These are phyloP conservation scores for Fusarium ambrosium DNA, from an alignment of 2,329 filamentous ascomycete genomes.

Conservation along the genomic window DNA sequence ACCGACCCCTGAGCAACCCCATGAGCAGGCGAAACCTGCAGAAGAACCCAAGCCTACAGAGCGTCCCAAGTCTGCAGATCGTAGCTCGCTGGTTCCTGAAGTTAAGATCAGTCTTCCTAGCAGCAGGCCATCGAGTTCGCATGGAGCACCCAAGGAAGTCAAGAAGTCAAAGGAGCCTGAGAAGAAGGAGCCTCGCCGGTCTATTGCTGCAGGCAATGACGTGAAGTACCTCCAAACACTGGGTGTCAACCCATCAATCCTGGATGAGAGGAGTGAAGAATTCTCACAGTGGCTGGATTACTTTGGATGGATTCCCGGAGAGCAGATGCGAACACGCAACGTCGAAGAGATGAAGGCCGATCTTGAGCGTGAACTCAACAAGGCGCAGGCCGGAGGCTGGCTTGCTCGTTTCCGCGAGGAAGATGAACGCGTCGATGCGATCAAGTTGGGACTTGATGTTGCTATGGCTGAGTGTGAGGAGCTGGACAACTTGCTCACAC, in stretches of 20 bases:
- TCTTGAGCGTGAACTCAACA: constrained; percentile 87
- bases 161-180: constrained; percentile 46
- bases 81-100: constrained; percentile 63
- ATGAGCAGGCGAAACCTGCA: constrained; percentile 1
- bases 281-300: constrained; percentile 87
- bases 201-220: constrained; percentile 79
- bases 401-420: constrained; percentile 86
- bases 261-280: constrained; percentile 82
- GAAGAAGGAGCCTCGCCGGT: constrained; percentile 67
- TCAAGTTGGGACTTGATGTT: constrained; percentile 87
- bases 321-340: constrained; percentile 79
- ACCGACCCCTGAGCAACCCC: constrained; percentile 41
- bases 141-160: constrained; percentile 54
- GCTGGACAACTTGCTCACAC: constrained; percentile 90
- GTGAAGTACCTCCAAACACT: constrained; percentile 82
- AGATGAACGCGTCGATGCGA: constrained; percentile 88
- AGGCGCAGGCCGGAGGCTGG: constrained; percentile 94
- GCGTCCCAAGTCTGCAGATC: constrained; percentile 49
- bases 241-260: constrained; percentile 81
- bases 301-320: constrained; percentile 87
- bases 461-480: constrained; percentile 97
- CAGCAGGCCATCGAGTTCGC: constrained; percentile 56
- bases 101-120: constrained; percentile 70
- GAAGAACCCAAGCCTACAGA: constrained; percentile 33
- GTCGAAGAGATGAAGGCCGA: constrained; percentile 86